Conservation (phyloP, 2,329 filamentous ascomycete genomes). For the Venturia nashicola region DNA sequence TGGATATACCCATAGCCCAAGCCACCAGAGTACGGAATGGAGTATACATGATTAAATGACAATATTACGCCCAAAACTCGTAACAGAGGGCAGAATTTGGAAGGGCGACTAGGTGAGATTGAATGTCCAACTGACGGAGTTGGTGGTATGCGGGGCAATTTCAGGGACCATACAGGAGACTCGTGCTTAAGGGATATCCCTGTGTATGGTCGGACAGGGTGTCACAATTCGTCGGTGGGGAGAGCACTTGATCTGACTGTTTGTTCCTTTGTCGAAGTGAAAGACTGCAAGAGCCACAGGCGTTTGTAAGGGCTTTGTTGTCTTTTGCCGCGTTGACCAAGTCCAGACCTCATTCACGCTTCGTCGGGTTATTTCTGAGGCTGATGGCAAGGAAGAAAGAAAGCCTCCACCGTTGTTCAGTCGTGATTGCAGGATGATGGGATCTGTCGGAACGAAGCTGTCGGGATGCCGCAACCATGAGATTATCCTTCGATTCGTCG, state of each 20-base stretch:
- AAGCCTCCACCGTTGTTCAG: neutral
- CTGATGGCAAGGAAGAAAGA: neutral
- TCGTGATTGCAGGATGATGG: neutral
- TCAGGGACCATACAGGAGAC: neutral
- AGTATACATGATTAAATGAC: neutral
- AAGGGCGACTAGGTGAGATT: neutral
- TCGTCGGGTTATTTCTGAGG: neutral
- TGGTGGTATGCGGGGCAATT: neutral
- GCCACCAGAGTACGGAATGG: neutral
- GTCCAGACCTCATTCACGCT: neutral
- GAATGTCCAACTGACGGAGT: neutral
- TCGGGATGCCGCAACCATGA: neutral
- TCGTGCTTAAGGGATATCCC: neutral
- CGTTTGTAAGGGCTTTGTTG: neutral
- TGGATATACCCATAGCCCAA: neutral
- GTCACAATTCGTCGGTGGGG: neutral
- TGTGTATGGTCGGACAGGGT: neutral
- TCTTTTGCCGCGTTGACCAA: neutral
- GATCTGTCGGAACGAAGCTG: neutral
- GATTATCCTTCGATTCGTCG: neutral
- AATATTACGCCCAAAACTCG: neutral
- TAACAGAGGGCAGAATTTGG: neutral
- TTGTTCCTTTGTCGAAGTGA: neutral
- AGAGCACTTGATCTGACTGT: neutral
- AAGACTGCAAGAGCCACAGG: too few relatives aligned